Evolutionary conservation across 805 yeast species (phyloP).

Genomic region (Sugiyamaella americana): DNA sequence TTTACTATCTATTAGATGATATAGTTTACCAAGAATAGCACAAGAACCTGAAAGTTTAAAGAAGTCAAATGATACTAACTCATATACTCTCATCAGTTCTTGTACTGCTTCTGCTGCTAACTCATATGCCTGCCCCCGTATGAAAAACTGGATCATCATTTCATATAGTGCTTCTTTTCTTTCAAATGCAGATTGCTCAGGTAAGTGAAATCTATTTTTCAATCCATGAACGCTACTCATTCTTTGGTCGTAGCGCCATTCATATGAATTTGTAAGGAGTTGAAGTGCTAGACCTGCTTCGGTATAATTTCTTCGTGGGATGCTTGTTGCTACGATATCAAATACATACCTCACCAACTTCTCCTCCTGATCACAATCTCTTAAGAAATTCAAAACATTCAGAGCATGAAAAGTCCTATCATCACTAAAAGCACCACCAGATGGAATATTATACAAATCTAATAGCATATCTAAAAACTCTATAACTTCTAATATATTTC

Average conservation of each 20-base stretch:
- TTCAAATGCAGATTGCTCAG: conserved; percentile 74
- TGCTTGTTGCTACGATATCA: conserved; percentile 61
- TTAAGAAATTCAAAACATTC: conserved; percentile 67
- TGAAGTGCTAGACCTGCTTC: conserved; percentile 83
- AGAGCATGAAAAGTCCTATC: conserved; percentile 77
- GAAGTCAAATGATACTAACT: conserved; percentile 65
- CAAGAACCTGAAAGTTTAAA: conserved; percentile 68
- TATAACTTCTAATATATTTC: conserved; percentile 34
- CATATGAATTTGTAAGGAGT: conserved; percentile 66
- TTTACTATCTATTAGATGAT: conserved; percentile 55
- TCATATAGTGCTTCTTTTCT: conserved; percentile 69
- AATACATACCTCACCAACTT: conserved; percentile 72
- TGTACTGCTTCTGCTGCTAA: conserved; percentile 74
- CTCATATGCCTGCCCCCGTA: conserved; percentile 67
- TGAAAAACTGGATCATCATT: conserved; percentile 62
- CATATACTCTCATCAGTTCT: conserved; percentile 71
- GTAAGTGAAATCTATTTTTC: conserved; percentile 60
- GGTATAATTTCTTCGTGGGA: conserved; percentile 54
- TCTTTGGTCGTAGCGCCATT: conserved; percentile 48
- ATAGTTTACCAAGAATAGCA: conserved; percentile 60
- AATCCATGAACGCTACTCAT: conserved; percentile 40
- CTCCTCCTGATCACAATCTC: conserved; percentile 74
- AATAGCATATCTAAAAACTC: conserved; percentile 59
- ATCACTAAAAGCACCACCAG: conserved; percentile 77
- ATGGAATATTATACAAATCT: conserved; percentile 68